Percentiles rank a stretch among this genome's conserved stretches.
Evolutionary conservation across 768 basidiomycete genomes (phyloP).

Genomic region (Podaxis pistillaris): DNA sequence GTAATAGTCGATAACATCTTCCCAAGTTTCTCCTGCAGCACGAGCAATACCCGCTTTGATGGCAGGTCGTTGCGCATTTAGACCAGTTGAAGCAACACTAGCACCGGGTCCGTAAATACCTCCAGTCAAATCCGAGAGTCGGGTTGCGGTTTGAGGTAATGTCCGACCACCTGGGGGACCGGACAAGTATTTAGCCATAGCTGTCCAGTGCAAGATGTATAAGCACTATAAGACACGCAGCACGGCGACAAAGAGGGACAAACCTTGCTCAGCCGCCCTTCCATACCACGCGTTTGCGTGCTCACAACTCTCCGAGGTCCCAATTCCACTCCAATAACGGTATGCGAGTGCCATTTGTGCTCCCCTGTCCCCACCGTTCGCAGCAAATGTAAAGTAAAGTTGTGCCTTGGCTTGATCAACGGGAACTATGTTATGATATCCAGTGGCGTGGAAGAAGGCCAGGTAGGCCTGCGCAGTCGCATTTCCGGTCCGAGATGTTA

Average conservation of each 20-base stretch:
- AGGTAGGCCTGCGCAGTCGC: conserved; percentile 83
- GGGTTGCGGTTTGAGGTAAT: conserved; percentile 76
- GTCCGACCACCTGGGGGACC: conserved; percentile 92
- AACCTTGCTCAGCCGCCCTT: conserved; percentile 82
- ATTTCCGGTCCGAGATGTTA: conserved; percentile 73
- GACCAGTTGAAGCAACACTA: conserved; percentile 86
- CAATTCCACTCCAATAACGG: conserved; percentile 94
- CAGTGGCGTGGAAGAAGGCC: conserved; percentile 88
- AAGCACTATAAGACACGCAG: neutral
- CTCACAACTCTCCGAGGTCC: conserved; percentile 83
- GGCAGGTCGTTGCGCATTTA: conserved; percentile 67
- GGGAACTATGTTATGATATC: conserved; percentile 63
- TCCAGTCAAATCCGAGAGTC: conserved; percentile 86
- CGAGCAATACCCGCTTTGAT: conserved; percentile 82
- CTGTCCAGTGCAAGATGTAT: conserved; percentile 33
- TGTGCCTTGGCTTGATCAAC: conserved; percentile 81
- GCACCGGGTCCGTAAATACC: conserved; percentile 96
- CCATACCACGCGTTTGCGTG: conserved; percentile 89
- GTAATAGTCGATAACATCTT: conserved; percentile 90
- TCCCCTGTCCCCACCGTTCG: conserved; percentile 80
- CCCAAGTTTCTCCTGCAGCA: conserved; percentile 91
- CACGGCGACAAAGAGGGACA: conserved; percentile 8
- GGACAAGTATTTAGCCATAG: conserved; percentile 74
- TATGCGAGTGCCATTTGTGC: conserved; percentile 94
- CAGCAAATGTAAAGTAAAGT: conserved; percentile 92